phyloP scores from a whole-genome alignment of 352 stramenopile genomes.

The Albugo laibachii region DNA sequence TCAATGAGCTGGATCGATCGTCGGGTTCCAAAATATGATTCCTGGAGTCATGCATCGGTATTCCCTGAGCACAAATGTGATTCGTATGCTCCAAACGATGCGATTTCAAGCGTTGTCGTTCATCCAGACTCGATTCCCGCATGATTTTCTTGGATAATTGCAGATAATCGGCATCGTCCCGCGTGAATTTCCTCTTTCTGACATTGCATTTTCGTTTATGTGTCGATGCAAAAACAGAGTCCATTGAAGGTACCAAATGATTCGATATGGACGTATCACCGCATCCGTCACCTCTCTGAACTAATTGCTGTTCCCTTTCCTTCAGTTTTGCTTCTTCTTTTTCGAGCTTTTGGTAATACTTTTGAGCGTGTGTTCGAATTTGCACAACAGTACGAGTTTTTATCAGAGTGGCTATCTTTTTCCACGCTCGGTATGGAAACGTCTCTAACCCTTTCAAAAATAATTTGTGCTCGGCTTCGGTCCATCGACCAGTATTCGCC shows the following conservation, averaged over 20 bases:
- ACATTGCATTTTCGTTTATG: conserved; percentile 28
- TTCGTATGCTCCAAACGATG: neutral
- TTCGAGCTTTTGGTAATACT: conserved; percentile 81
- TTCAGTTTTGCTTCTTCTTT: conserved; percentile 67
- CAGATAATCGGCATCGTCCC: too few species aligned
- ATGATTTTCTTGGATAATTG: conserved; percentile 11
- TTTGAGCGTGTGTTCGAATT: conserved; percentile 76
- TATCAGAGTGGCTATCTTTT: conserved; percentile 88
- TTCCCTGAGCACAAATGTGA: neutral
- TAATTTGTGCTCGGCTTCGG: conserved; percentile 74
- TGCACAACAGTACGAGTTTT: conserved; percentile 84
- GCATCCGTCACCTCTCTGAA: conserved; percentile 4
- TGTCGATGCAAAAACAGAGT: too few species aligned
- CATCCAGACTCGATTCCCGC: conserved; percentile 16
- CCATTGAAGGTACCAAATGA: too few species aligned
- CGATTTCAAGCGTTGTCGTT: neutral
- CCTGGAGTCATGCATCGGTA: neutral
- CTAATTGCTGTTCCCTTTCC: conserved; percentile 31
- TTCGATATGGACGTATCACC: neutral
- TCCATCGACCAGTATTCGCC: conserved; percentile 71
- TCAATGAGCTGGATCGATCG: conserved; percentile 14
- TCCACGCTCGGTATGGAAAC: conserved; percentile 74
- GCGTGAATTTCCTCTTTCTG: too few species aligned
- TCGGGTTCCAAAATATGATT: conserved; percentile 1
- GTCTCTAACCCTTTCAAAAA: conserved; percentile 72